These are phyloP conservation scores for Globisporangium abappressorium DNA, from an alignment of 352 stramenopile genomes.

Conservation along the genomic window DNA sequence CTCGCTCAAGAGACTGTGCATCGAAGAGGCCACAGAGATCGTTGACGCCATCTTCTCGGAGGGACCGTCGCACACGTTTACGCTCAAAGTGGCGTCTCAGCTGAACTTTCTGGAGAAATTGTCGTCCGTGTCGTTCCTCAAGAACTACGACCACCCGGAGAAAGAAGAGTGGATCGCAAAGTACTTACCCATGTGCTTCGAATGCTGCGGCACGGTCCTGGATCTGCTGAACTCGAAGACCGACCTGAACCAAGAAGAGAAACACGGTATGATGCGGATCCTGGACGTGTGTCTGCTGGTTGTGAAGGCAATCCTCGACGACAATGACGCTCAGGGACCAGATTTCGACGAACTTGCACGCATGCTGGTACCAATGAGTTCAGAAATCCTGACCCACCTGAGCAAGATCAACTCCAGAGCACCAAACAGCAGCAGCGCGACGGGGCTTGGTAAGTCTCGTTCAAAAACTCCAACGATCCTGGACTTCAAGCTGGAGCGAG, in stretches of 20 bases:
- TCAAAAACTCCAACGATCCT: neutral
- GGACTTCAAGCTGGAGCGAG: neutral
- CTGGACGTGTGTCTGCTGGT: constrained; percentile 60
- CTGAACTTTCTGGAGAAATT: constrained; percentile 49
- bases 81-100: constrained; percentile 32
- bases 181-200: constrained; percentile 60
- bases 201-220: constrained; percentile 64
- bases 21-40: constrained; percentile 36
- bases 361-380: constrained; percentile 55
- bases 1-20: constrained; percentile 39
- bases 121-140: constrained; percentile 34
- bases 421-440: constrained; percentile 14
- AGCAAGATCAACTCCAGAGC: constrained; percentile 20
- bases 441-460: constrained; percentile 13
- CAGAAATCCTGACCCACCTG: constrained; percentile 51
- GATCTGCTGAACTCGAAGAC: constrained; percentile 34
- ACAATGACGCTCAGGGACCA: constrained; percentile 34
- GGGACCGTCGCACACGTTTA: constrained; percentile 49
- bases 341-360: constrained; percentile 31
- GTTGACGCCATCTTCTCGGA: constrained; percentile 54
- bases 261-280: constrained; percentile 46
- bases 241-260: constrained; percentile 16
- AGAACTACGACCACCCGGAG: constrained; percentile 31
- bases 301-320: constrained; percentile 50
- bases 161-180: constrained; percentile 62